Conservation (phyloP, 768 basidiomycete species). For the Hirschioporus abietinus region DNA sequence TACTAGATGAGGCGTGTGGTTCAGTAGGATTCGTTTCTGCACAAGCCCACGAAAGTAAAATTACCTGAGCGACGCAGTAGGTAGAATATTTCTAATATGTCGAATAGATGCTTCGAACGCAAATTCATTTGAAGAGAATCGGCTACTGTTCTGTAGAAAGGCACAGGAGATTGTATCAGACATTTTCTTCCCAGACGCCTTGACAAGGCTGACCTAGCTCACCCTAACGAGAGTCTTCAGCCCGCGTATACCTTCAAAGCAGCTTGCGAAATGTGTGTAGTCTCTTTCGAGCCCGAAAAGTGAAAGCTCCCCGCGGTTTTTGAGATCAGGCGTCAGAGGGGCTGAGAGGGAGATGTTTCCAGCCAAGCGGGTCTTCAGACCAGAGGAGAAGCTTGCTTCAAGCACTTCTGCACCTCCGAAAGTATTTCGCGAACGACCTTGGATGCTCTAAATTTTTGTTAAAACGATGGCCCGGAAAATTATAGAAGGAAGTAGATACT, state of each 20-base stretch:
- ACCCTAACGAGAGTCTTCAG: conserved; percentile 69
- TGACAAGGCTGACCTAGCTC: conserved; percentile 47
- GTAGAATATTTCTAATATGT: conserved; percentile 63
- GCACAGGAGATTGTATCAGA: not conserved
- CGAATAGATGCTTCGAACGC: conserved; percentile 81
- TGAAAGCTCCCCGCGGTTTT: conserved; percentile 64
- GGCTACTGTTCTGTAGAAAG: not conserved
- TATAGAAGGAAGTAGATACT: conserved; percentile 25
- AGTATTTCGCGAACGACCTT: conserved; percentile 77
- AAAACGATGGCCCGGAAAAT: conserved; percentile 5
- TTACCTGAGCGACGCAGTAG: conserved; percentile 79
- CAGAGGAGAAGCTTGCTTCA: conserved; percentile 75
- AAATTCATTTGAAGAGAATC: conserved; percentile 60
- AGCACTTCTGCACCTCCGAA: conserved; percentile 90
- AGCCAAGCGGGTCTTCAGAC: conserved; percentile 81
- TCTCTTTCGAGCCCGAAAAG: conserved; percentile 77
- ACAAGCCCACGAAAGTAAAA: conserved; percentile 14
- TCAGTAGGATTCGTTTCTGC: no score
- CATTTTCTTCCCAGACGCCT: not conserved
- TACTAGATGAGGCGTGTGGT: conserved; percentile 36
- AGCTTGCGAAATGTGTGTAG: conserved; percentile 71
- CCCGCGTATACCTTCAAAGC: conserved; percentile 59
- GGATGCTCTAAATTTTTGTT: conserved; percentile 50
- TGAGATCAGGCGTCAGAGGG: conserved; percentile 57
- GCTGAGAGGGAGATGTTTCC: conserved; percentile 66